Evolutionary conservation across 768 basidiomycete species (phyloP), one percentile per base, ranked within the genome.

Genomic region (Peribolospora kevripleyi): DNA sequence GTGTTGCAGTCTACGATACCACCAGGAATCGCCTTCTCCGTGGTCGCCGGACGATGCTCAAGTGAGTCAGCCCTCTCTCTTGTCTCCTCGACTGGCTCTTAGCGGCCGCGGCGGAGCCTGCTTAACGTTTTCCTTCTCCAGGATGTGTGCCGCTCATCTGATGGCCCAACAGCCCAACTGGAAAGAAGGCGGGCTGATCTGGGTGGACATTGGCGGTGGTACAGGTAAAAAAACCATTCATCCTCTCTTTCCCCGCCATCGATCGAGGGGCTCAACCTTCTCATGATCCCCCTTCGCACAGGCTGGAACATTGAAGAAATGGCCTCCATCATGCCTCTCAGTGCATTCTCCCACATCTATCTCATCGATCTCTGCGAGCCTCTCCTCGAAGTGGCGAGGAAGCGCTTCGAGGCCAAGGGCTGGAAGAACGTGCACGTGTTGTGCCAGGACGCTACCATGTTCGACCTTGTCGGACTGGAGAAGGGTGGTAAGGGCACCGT

Each of bases 181-280:
- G 49, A 65, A 63, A 42, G 62, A 62, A 37, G 59, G 70, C 5
- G 70, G 72, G 10, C 72, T 81, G 13, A 72, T 84, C 10, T 84
- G 82, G 82, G 72, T 84, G 13, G 82, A 84, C 63, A 76, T 84
- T 55, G 80, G 81, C 11, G 82, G 81, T 41, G 82, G 81, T 38
- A 82, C 81, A 9, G 62, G 62, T 73, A 47, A 53, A 63, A 48
- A 1, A 7, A 4, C 10, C 8, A 4, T n/a, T 40, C 25, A 39
- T 40, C 42, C 25, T 43, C 36, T 50, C 9, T 37, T 53, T 7
- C 7, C 7, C 50, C 8, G 14, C 7, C 6, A 48, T 7, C n/a
- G 51, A 50, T 38, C 14, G 49, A 49, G 9, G 43, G 8, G 48
- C 14, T 38, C 54, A 69, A 25, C 25, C 25, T 25, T 1, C 25